A percentile compares a stretch with the other conserved stretches of the same genome.
Evolutionary conservation across 139 green algal species (phyloP).

Genomic region (Chlorella sp.): DNA sequence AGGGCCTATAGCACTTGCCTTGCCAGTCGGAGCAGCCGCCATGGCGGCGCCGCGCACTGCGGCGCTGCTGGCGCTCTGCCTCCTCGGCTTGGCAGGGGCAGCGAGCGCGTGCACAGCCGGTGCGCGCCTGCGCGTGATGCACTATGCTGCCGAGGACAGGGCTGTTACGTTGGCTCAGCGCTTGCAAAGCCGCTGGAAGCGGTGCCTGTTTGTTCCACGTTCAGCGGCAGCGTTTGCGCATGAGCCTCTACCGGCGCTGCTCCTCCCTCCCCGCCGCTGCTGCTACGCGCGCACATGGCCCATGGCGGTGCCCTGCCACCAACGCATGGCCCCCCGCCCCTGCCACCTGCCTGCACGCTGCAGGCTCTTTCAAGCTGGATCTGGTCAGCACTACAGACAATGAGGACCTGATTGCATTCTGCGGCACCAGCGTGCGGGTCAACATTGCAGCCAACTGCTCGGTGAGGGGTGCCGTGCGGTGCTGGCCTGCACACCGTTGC

Average conservation of each 20-base stretch:
- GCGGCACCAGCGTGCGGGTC: background rate
- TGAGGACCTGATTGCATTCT: background rate
- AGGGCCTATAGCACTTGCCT: background rate
- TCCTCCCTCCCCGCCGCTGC: too few relatives aligned
- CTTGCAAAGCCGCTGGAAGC: background rate
- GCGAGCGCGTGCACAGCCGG: background rate
- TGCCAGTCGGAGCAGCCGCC: background rate
- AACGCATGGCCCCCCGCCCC: too few relatives aligned
- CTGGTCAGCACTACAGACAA: background rate
- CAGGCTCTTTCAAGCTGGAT: background rate
- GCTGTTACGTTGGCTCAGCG: background rate
- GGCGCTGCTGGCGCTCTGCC: background rate
- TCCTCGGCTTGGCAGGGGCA: background rate
- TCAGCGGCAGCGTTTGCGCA: too few relatives aligned
- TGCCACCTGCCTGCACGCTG: background rate
- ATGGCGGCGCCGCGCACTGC: background rate
- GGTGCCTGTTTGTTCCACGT: too few relatives aligned
- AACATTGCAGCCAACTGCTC: background rate
- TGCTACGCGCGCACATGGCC: too few relatives aligned
- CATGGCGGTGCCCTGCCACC: too few relatives aligned
- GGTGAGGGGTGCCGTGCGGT: background rate
- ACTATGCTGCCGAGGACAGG: too few relatives aligned
- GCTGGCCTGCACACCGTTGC: background rate
- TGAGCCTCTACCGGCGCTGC: too few relatives aligned
- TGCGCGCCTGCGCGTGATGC: background rate